Percentiles rank a stretch among this genome's conserved stretches.
Evolutionary conservation across 805 yeast genomes (phyloP).

Genomic region (Saturnispora sekii): DNA sequence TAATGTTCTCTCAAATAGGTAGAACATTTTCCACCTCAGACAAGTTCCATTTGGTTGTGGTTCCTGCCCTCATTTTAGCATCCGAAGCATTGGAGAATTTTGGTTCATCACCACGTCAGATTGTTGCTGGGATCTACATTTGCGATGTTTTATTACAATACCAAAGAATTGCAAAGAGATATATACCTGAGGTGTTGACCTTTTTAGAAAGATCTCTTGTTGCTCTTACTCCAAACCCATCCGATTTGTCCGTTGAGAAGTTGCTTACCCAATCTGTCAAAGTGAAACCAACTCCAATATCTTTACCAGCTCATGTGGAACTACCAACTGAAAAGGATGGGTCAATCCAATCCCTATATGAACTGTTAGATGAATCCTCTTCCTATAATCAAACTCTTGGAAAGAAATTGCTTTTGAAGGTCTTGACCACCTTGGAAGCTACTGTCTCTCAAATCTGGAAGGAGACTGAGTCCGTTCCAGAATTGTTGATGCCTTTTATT

Average conservation of each 20-base stretch:
- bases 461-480: constrained; percentile 52
- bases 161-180: constrained; percentile 74
- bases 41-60: constrained; percentile 83
- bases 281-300: constrained; percentile 15
- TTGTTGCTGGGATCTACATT: constrained; percentile 56
- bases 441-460: constrained; percentile 39
- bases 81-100: constrained; percentile 57
- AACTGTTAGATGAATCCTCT: constrained; percentile 6
- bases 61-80: constrained; percentile 70
- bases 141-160: constrained; percentile 57
- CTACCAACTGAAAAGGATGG: constrained; percentile 9
- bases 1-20: constrained; percentile 66
- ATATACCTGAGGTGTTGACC: constrained; percentile 64
- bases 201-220: constrained; percentile 47
- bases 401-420: constrained; percentile 27
- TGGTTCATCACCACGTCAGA: constrained; percentile 14
- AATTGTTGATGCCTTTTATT: constrained; percentile 42
- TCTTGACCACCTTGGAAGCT: constrained; percentile 27
- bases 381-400: constrained; percentile 12
- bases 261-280: constrained; percentile 16
- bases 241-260: constrained; percentile 14
- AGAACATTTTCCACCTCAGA: constrained; percentile 86
- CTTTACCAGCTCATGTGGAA: constrained; percentile 11
- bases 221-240: constrained; percentile 32
- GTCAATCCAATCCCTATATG: constrained; percentile 3